A percentile compares a stretch with the other conserved stretches of the same genome.
These are phyloP conservation scores for Blastocladiella emersonii DNA, from an alignment of 371 early-diverging fungal genomes.

Conservation along the genomic window DNA sequence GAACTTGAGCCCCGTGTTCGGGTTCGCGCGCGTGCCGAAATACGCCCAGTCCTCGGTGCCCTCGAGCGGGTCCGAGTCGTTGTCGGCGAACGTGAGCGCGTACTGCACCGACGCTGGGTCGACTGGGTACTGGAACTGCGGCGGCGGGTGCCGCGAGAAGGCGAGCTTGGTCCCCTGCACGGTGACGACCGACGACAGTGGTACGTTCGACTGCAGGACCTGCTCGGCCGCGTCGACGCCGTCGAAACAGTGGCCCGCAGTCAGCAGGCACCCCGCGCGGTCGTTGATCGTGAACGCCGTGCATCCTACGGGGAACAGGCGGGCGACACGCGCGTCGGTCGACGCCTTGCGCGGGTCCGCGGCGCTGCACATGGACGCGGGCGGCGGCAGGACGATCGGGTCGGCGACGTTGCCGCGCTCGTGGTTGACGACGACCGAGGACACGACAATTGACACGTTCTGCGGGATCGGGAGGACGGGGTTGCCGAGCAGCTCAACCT, in stretches of 20 bases:
- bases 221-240: background rate
- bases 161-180: background rate
- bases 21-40: constrained; percentile 6
- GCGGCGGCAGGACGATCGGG: background rate
- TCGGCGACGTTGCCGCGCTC: background rate
- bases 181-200: background rate
- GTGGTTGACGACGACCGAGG: constrained; percentile 1
- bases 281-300: constrained; percentile 3
- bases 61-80: background rate
- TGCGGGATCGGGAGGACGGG: no score
- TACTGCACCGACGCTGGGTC: constrained; percentile 6
- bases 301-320: constrained; percentile 6
- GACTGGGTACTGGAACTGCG: constrained; percentile 2
- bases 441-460: background rate
- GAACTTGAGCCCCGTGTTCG: constrained; percentile 5
- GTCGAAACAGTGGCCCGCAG: constrained; percentile 7
- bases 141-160: constrained; percentile 3
- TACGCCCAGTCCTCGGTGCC: constrained; percentile 4
- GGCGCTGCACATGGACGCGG: background rate
- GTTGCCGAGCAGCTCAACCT: background rate
- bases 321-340: background rate
- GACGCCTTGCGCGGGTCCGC: background rate
- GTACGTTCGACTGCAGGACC: constrained; percentile 2
- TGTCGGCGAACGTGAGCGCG: background rate
- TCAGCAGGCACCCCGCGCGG: background rate